Evolutionary conservation across 768 basidiomycete genomes (phyloP), one percentile per base, ranked within the genome.

Genomic region (Phlebiopsis gigantea): DNA sequence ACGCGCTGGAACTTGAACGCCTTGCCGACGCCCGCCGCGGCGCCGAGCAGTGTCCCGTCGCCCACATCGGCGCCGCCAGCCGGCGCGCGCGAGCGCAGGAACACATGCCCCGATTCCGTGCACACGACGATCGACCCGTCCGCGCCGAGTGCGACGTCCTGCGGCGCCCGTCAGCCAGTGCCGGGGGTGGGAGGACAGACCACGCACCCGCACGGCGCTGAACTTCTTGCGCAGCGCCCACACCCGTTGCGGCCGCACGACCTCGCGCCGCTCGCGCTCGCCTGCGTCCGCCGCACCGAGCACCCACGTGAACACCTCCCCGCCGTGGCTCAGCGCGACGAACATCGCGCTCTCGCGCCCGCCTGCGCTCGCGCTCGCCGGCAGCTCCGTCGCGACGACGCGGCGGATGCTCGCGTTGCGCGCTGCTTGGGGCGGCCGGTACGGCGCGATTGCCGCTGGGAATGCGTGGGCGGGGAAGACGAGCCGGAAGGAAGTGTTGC

Each of bases 21-120:
- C 66, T 87, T 87, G 41, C 58, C 58, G 21, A 31, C 50, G 31
- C 19, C 19, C 5, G 56, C 60, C 39, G 39, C 26, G 19, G 15
- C 17, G 14, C 25, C 25, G n/a, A 19, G 10, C 24, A 49, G 21
- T 5, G 30, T 14, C 6, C 7, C 28, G 42, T 17, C 22, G 21
- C 29, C 29, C 12, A n/a, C 17, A 19, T 30, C 53, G 14, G 28
- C 28, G 44, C 19, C 19, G 45, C 25, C 46, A 56, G 19, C 19
- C 5, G 55, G 61, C 29, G 56, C 31, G 25, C 92, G 81, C 19
- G 84, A 78, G 22, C 94, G 87, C 22, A 95, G 79, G 66, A 88
- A 98, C 29, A 96, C 94, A 63, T 98, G 94, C 0, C 96, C 96
- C 4, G 96, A 95, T 60, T 89, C 84, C 1, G 96, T 98, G 72